Evolutionary conservation across 179 eudicot genomes (phyloP), one percentile per base, ranked within the genome.

Genomic region (Dionaea muscipula): DNA sequence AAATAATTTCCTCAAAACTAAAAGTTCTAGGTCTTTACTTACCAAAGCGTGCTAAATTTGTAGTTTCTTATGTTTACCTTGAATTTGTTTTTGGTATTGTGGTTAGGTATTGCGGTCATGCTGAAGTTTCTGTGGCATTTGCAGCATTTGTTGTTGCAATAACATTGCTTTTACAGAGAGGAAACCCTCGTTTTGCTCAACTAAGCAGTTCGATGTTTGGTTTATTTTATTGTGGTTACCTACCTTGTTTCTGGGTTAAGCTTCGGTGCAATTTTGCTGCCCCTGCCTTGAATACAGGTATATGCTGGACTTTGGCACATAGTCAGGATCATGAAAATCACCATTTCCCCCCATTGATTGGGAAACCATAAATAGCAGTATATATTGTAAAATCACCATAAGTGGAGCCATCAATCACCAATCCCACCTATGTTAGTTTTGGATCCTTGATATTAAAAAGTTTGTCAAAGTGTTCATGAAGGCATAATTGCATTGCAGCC

Each of bases 161-260:
- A 53, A 67, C 98, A 55, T 75, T 91, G 74, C 91, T 91, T 68
- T 59, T 91, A 72, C 98, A 84, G 75, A 84, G 82, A 77, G 95
- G 81, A 65, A 90, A 67, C 71, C 98, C 98, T 55, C 95, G 98
- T 48, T 91, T 91, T 81, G 66, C 98, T 51, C 96, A 91, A 68
- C 93, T 91, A 44, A 91, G 88, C 65, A 91, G 96, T 67, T 73
- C 98, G 51, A 71, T 91, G 77, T 91, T 91, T 66, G 98, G 98
- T 66, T 54, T 91, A 52, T 91, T 91, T 72, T 91, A 91, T 72
- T 91, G 98, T 68, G 98, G 96, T 20, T 91, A 84, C 66, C 83
- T 91, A 57, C 96, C 96, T 70, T 84, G 89, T 68, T 91, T 91
- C 68, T 91, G 98, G 98, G 79, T 91, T 59, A 91, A 82, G 77